phyloP scores from a whole-genome alignment of 805 yeast genomes.

The Cyberlindnera samutprakarnensis region DNA sequence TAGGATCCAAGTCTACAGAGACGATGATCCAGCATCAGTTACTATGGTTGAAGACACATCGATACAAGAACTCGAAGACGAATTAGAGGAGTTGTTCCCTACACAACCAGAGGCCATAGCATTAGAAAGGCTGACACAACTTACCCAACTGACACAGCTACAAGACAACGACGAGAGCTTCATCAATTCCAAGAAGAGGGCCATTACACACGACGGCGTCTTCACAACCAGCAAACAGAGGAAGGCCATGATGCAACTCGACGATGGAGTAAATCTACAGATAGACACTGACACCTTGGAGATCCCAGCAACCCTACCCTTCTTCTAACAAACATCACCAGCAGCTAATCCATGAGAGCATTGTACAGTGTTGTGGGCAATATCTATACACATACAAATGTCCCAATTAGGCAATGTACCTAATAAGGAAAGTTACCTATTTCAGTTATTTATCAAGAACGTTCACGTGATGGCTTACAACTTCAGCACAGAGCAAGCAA shows the following conservation, averaged over 20 bases:
- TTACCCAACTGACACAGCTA: slow-evolving; percentile 3
- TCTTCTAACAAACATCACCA: slow-evolving; percentile 1
- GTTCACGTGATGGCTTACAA: too few species aligned
- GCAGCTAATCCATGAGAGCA: background rate
- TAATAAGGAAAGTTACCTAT: too few species aligned
- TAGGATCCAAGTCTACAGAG: background rate
- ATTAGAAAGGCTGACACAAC: slow-evolving; percentile 13
- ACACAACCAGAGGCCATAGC: slow-evolving; percentile 21
- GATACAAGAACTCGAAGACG: slow-evolving; percentile 17
- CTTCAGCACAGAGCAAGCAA: too few species aligned
- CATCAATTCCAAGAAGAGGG: too few species aligned
- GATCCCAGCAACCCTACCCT: slow-evolving; percentile 11
- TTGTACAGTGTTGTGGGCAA: too few species aligned
- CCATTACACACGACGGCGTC: background rate
- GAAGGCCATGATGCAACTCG: too few species aligned
- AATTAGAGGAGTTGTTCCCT: slow-evolving; percentile 22
- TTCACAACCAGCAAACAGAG: background rate
- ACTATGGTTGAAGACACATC: slow-evolving; percentile 6
- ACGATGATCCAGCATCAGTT: slow-evolving; percentile 1
- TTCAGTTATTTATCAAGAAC: too few species aligned
- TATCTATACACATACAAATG: too few species aligned
- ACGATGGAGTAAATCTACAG: too few species aligned
- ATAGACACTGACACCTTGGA: too few species aligned
- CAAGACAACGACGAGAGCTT: too few species aligned
- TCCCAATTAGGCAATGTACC: too few species aligned